phyloP scores from a whole-genome alignment of 306 rosid genomes.

The Prunus kanzakura region DNA sequence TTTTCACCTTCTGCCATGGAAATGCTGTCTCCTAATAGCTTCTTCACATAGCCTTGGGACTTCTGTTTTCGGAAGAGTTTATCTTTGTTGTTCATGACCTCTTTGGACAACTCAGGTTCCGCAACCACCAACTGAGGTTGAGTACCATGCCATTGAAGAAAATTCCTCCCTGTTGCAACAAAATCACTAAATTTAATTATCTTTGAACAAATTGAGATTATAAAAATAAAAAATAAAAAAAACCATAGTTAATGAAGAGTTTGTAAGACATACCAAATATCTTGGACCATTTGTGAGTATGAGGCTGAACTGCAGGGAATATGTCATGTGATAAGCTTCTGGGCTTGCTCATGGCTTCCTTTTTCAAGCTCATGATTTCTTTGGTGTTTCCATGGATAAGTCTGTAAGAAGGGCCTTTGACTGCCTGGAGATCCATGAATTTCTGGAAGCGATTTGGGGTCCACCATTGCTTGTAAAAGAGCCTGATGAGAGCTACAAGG shows the following conservation, averaged over 20 bases:
- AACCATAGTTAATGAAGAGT: neutral
- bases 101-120: neutral
- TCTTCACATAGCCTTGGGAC: neutral
- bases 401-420: neutral
- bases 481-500: neutral
- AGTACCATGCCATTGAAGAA: neutral
- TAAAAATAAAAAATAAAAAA: too few species aligned
- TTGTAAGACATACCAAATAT: neutral
- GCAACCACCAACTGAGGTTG: neutral
- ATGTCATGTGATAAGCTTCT: neutral
- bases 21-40: neutral
- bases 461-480: neutral
- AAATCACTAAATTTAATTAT: neutral
- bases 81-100: neutral
- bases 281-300: neutral
- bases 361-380: neutral
- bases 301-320: neutral
- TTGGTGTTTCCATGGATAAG: neutral
- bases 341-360: neutral
- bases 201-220: neutral
- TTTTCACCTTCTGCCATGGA: slow-evolving; percentile 12
- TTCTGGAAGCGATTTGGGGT: neutral
- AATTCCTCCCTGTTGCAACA: neutral
- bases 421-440: neutral
- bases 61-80: neutral